Conservation (phyloP, 164 flowering plant species). For the Kalanchoe fedtschenkoi region DNA sequence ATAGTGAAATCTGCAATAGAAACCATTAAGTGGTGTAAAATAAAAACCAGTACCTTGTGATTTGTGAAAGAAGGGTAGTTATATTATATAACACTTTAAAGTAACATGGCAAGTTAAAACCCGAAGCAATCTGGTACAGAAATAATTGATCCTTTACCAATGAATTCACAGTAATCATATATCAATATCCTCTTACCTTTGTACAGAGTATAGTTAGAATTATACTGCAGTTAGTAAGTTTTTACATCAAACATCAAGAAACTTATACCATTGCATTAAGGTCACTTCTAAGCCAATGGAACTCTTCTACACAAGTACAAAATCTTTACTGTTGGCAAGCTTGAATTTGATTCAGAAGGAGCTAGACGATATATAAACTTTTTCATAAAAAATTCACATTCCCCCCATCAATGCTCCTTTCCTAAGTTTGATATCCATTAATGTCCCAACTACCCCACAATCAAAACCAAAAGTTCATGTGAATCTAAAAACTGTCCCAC, state of each 20-base stretch:
- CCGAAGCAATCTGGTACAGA: too few species aligned
- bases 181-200: too few species aligned
- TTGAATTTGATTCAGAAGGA: not conserved
- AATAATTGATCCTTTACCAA: too few species aligned
- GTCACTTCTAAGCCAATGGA: not conserved
- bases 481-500: not conserved
- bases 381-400: not conserved
- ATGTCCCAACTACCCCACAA: slow-evolving; percentile 3
- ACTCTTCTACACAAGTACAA: not conserved
- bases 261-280: not conserved
- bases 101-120: too few species aligned
- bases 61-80: too few species aligned
- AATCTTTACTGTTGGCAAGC: too few species aligned
- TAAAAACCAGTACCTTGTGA: too few species aligned
- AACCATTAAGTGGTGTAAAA: not conserved
- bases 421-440: too few species aligned
- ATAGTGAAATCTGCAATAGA: slow-evolving; percentile 17
- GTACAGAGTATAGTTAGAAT: too few species aligned
- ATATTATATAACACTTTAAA: too few species aligned
- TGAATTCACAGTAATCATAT: too few species aligned
- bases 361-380: not conserved
- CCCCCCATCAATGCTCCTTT: too few species aligned
- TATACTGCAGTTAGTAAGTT: not conserved
- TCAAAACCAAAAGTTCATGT: not conserved
- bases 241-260: not conserved